A percentile compares a stretch with the other conserved stretches of the same genome.
These are phyloP conservation scores for Rhodotorula sp. DNA, from an alignment of 1,284 basidiomycete genomes.

Conservation along the genomic window DNA sequence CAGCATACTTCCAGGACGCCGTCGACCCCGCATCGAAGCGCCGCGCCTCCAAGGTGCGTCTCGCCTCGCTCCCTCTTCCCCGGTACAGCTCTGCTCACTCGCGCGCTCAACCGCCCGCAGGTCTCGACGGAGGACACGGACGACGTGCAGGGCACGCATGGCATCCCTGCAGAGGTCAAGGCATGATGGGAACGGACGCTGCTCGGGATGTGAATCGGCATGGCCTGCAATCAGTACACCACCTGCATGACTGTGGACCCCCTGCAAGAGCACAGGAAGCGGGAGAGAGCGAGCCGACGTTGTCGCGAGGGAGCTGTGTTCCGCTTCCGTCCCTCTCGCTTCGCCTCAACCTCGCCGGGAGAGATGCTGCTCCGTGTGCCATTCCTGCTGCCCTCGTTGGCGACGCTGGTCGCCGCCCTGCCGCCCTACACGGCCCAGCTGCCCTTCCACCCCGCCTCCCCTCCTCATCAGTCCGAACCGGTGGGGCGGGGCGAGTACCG, in stretches of 20 bases:
- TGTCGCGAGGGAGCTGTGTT: too few species aligned
- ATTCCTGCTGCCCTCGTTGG: too few species aligned
- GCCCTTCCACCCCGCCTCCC: background rate
- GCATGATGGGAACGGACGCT: background rate
- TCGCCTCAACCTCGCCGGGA: background rate
- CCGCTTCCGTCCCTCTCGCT: too few species aligned
- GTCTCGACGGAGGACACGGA: slow-evolving; percentile 1
- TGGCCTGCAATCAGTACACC: too few species aligned
- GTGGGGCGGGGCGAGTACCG: slow-evolving; percentile 22
- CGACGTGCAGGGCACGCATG: slow-evolving; percentile 1
- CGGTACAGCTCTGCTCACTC: background rate
- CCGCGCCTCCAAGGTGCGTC: background rate
- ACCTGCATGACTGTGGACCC: too few species aligned
- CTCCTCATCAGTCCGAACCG: background rate
- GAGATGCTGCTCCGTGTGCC: background rate
- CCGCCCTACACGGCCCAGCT: background rate
- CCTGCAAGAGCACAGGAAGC: too few species aligned
- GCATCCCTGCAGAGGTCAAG: background rate
- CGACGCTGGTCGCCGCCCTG: background rate
- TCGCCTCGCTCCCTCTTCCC: background rate
- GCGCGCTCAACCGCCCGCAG: background rate
- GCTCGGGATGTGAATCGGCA: background rate
- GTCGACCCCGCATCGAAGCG: slow-evolving; percentile 5
- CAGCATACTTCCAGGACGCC: slow-evolving; percentile 34
- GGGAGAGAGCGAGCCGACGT: too few species aligned